Evolutionary conservation across 2,329 filamentous ascomycete species (phyloP).

Genomic region (Fusarium hostae): DNA sequence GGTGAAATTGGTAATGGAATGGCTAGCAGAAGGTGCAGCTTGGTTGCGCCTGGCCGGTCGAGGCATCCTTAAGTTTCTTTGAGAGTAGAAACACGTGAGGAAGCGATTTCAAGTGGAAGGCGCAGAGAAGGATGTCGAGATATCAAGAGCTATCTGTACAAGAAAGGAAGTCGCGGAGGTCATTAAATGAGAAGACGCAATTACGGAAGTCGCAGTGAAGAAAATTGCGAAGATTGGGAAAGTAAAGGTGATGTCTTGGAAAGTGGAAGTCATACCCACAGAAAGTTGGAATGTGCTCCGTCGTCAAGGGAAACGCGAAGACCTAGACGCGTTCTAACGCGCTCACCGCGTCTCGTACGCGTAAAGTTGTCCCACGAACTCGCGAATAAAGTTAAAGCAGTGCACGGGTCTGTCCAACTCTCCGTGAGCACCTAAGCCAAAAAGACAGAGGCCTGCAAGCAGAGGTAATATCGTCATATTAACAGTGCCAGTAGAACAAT

Average conservation of each 20-base stretch:
- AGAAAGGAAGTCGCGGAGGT: conserved; percentile 10
- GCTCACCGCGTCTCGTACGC: conserved; percentile 1
- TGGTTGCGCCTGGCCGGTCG: conserved; percentile 44
- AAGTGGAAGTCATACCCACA: conserved; percentile 13
- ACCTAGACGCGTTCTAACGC: conserved; percentile 9
- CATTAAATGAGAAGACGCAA: background rate
- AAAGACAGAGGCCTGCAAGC: background rate
- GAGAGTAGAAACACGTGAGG: background rate
- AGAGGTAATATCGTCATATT: background rate
- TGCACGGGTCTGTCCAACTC: background rate
- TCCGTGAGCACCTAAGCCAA: background rate
- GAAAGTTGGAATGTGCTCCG: conserved; percentile 25
- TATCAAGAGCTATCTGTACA: background rate
- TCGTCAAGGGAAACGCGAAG: conserved; percentile 37
- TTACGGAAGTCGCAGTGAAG: conserved; percentile 9
- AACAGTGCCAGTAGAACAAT: no score
- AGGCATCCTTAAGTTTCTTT: conserved; percentile 34
- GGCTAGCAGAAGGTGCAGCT: conserved; percentile 29
- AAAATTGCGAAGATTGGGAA: conserved; percentile 4
- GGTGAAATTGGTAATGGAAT: conserved; percentile 57
- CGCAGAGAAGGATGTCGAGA: background rate
- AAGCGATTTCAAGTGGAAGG: background rate
- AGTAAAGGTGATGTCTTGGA: conserved; percentile 23
- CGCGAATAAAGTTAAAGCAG: background rate
- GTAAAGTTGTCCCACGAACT: conserved; percentile 13